Base-by-base conservation (phyloP, 192 early-diverging fungal genomes). In the Obelidium mucronatum region DNA sequence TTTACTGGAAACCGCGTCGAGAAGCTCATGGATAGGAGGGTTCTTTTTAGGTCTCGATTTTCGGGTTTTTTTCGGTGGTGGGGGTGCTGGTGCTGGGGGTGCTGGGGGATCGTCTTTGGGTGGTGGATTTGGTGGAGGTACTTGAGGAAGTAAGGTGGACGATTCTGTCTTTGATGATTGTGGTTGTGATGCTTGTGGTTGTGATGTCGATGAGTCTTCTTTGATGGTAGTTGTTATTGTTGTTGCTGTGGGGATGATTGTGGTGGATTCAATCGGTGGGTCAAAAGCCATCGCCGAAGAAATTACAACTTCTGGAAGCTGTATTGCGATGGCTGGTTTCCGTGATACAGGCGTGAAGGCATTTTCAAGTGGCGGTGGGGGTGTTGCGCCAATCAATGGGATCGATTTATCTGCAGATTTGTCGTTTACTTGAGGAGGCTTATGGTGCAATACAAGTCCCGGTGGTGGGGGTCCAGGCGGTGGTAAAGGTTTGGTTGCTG, bases 1-100 rank as follows among this genome's bases (percentile, higher is more conserved):
- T 37, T 37, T 65, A 19, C 39, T 15, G 26, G 63, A 65, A 2
- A 65, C 63, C 31, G 63, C 63, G 19, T 65, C 63, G 2, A 65
- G 35, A 26, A 65, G 34, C 31, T 65, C 63, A 1, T 30, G 13
- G 15, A 36, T 65, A 22, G 19, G 19, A 37, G 63, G 63, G 58
- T 31, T 60, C 33, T 60, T 60, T 60, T 60, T 60, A n/a, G n/a
- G n/a, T n/a, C n/a, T n/a, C n/a, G n/a, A n/a, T 15, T 15, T 17
- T 60, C 35, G 26, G 15, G 31, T n/a, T 36, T 65, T 65, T 24
- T 59, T 59, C 8, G 8, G 6, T 59, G 56, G 31, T 59, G 56
- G 31, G 26, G 56, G 24, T 22, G 26, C 24, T 65, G 63, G n/a
- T 26, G n/a, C n/a, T n/a, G n/a, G n/a, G n/a, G n/a, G n/a, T n/a